Percentiles rank a stretch among this genome's conserved stretches.
These are phyloP conservation scores for Adansonia grandidieri DNA, from an alignment of 441 rosid genomes.

Conservation along the genomic window DNA sequence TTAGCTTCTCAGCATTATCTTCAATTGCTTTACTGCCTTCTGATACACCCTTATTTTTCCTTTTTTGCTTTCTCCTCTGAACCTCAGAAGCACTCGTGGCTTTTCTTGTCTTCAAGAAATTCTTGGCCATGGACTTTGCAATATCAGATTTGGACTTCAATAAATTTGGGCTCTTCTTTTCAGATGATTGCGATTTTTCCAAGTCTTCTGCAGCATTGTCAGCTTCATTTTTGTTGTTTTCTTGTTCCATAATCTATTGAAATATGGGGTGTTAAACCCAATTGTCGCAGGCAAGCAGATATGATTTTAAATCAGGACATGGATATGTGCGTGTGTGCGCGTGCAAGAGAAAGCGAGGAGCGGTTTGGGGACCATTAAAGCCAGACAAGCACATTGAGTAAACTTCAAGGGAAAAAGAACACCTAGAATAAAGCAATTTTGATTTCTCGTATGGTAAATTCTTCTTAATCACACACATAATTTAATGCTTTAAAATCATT, in stretches of 20 bases:
- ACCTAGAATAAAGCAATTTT: not conserved
- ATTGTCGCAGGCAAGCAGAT: not conserved
- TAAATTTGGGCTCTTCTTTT: constrained; percentile 38
- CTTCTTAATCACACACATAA: not conserved
- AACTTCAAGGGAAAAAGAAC: not conserved
- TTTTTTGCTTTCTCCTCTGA: constrained; percentile 30
- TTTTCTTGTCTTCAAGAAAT: constrained; percentile 35
- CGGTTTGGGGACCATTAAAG: not conserved
- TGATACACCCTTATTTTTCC: constrained; percentile 27
- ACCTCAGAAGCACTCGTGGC: constrained; percentile 28
- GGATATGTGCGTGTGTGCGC: not conserved
- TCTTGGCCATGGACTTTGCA: constrained; percentile 43
- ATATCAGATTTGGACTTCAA: constrained; percentile 44
- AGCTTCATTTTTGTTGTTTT: constrained; percentile 33
- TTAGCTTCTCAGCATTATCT: constrained; percentile 31
- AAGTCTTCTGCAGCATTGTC: constrained; percentile 31
- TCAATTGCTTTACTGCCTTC: constrained; percentile 32
- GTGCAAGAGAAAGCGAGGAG: not conserved
- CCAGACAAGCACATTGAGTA: not conserved
- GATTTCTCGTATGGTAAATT: too few relatives aligned
- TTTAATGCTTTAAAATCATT: not conserved
- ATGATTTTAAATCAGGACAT: not conserved
- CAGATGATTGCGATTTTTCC: constrained; percentile 39
- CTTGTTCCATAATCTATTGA: constrained; percentile 40
- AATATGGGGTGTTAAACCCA: constrained; percentile 6